Evolutionary conservation across 345 rosid species (phyloP), one percentile per base, ranked within the genome.

Genomic region (Euphorbia lathyris): DNA sequence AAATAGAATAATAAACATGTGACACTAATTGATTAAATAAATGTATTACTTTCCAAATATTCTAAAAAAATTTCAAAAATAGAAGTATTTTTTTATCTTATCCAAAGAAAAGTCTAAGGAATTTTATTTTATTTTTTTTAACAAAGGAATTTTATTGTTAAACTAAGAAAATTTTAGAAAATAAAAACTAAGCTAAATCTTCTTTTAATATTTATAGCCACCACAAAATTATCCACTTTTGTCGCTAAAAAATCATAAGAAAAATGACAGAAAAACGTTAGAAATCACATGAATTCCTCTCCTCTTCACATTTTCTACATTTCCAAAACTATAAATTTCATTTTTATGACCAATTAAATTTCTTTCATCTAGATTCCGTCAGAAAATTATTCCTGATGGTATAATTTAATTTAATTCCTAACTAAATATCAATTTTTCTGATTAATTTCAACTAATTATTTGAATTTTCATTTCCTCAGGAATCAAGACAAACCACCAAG

Each of bases 401-500:
- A 45, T 0, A 65, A 9, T 47, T 47, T 48, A 45, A 12, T 45
- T 45, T 45, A 16, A 0, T 45, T 45, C 9, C 45, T 7, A 45
- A 45, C 1, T 45, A 12, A 45, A 12, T 45, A 12, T 45, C 19
- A 45, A 45, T 45, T 45, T 40, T 9, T 40, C 5, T 40, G 19
- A 45, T 45, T 16, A 45, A 45, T 45, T 45, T 45, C 2, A 45
- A 45, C 51, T 45, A 45, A 45, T 45, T 45, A 45, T 34, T 34
- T 34, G 38, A 45, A 45, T 16, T 1, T 12, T 2, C 29, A 30
- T 52, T 16, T 56, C 11, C 16, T 40, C 75, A 76, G 79, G 75
- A 59, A 52, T 60, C 79, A 52, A 30, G 63, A 22, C 36, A 68
- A 16, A 59, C 47, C 43, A 55, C 19, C 34, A 40, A 59, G 27